Percentiles rank a stretch among this genome's conserved stretches.
These are phyloP conservation scores for Ganoderma lucidum DNA, from an alignment of 1,284 basidiomycete genomes.

Conservation along the genomic window DNA sequence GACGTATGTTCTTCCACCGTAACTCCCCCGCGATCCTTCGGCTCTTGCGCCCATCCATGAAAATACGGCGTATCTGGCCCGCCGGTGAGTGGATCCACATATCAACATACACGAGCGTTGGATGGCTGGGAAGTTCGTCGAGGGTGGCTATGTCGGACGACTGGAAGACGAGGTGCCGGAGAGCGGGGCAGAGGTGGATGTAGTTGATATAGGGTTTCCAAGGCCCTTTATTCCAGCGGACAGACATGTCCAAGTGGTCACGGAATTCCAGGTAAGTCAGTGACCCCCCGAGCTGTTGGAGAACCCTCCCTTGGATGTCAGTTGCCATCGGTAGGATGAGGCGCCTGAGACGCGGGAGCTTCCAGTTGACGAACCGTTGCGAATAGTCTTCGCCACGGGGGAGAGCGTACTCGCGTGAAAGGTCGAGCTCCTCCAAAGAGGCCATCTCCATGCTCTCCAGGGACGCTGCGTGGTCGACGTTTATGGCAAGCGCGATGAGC, in stretches of 20 bases:
- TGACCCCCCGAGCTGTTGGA: conserved; percentile 13
- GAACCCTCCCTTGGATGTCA: conserved; percentile 18
- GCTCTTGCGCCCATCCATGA: conserved; percentile 7
- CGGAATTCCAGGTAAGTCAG: conserved; percentile 26
- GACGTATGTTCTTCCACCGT: conserved; percentile 27
- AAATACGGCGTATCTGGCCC: not conserved
- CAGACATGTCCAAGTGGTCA: conserved; percentile 21
- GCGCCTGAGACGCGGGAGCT: conserved; percentile 19
- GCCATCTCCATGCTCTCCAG: conserved; percentile 13
- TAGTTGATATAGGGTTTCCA: conserved; percentile 13
- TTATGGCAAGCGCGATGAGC: conserved; percentile 21
- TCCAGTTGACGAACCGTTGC: conserved; percentile 19
- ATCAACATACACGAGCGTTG: conserved; percentile 24
- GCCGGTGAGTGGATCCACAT: conserved; percentile 23
- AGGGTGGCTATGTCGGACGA: conserved; percentile 6
- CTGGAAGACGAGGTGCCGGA: conserved; percentile 25
- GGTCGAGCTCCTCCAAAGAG: conserved; percentile 20
- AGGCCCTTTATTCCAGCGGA: not conserved
- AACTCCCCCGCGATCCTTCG: conserved; percentile 14
- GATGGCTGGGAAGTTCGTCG: conserved; percentile 19
- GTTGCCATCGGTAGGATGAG: conserved; percentile 23
- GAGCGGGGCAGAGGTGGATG: conserved; percentile 20
- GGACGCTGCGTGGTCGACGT: conserved; percentile 20
- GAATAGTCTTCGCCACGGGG: conserved; percentile 1
- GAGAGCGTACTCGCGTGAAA: conserved; percentile 25